Evolutionary conservation across 805 yeast species (phyloP), one percentile per base, ranked within the genome.

Genomic region (Wickerhamomyces alni): DNA sequence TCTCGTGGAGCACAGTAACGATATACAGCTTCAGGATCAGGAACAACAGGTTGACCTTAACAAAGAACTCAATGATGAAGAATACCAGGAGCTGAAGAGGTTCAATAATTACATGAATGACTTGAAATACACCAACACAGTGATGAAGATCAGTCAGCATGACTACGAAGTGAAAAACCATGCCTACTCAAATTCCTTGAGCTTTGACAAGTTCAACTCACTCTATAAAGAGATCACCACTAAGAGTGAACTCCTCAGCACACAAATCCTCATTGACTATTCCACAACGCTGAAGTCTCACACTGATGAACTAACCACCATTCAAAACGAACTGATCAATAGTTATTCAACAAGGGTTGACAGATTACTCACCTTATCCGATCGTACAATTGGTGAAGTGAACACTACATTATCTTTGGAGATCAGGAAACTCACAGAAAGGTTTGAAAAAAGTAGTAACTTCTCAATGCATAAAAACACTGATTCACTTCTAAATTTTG

Each of bases 331-430:
- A 7, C 39, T 52, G 11, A 22, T 61, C 6, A 40, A 47, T n/a
- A 47, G 52, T 5, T 50, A 45, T 38, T 73, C 81, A 0, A 69
- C 70, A 40, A 69, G 67, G 52, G 70, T 81, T 30, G 88, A 82
- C 50, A 77, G 74, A 36, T 54, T 81, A 40, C 62, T 82, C 34
- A 76, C 81, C 13, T 66, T 70, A 28, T 76, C 83, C 37, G 88
- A 82, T 59, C 64, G 89, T 46, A 72, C 82, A 10, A 74, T 80
- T 42, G 82, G 87, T 44, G 89, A 82, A 51, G 76, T 83, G 39
- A 83, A 79, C 55, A 82, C 91, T 0, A 78, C 87, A 2, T 57
- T 82, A 32, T 71, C 87, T 10, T 59, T 83, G 43, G 81, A 80
- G 47, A 62, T 82, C 22, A 63, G 83, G 17, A 72, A 70, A 41